These are phyloP conservation scores for Arthrobotrys entomopaga DNA, from an alignment of 2,329 filamentous ascomycete species.

Conservation along the genomic window DNA sequence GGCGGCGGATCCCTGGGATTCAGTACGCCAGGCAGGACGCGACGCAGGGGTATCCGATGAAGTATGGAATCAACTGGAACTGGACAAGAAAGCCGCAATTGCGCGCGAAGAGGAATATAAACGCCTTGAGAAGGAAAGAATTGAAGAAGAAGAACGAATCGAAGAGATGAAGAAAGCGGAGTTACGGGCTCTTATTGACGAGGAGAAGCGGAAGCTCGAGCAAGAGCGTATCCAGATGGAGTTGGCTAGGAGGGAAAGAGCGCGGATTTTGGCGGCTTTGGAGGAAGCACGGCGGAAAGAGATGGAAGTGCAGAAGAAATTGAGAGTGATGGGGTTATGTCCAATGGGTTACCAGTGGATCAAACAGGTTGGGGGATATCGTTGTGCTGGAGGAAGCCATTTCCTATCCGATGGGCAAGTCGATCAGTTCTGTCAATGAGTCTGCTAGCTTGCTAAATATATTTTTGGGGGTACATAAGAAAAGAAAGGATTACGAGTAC, in stretches of 20 bases:
- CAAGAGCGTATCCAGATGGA: conserved; percentile 53
- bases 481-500: conserved; percentile 26
- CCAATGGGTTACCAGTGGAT: conserved; percentile 72
- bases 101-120: conserved; percentile 60
- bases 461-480: conserved; percentile 13
- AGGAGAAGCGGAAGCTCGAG: conserved; percentile 59
- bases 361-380: conserved; percentile 69
- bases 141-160: conserved; percentile 37
- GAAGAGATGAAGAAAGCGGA: conserved; percentile 60
- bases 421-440: conserved; percentile 33
- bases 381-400: conserved; percentile 72
- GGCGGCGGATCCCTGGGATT: conserved; percentile 35
- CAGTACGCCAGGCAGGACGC: conserved; percentile 60
- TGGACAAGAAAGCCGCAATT: conserved; percentile 63
- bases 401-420: conserved; percentile 64
- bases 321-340: conserved; percentile 69
- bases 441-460: conserved; percentile 23
- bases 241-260: conserved; percentile 60
- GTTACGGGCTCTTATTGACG: conserved; percentile 57
- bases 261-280: conserved; percentile 63
- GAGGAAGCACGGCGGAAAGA: conserved; percentile 62
- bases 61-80: conserved; percentile 71
- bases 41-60: conserved; percentile 71
- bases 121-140: conserved; percentile 59
- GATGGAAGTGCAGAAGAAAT: conserved; percentile 63